phyloP scores from a whole-genome alignment of 768 basidiomycete species.

The Clavaria fumosa region DNA sequence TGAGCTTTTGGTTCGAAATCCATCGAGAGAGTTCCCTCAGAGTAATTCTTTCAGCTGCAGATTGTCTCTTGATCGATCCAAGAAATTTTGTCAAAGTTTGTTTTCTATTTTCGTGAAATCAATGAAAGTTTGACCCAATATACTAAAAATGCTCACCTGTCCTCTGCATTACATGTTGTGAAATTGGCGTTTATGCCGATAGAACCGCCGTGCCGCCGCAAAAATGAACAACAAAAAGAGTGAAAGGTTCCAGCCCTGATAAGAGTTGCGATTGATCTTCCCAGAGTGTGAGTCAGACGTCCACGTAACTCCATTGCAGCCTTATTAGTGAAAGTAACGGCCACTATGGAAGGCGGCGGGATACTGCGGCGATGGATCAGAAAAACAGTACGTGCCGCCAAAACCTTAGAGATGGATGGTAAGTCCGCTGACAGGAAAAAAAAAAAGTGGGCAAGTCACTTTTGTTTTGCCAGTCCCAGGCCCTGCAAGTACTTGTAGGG shows the following conservation, averaged over 20 bases:
- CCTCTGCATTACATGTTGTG: conserved; percentile 68
- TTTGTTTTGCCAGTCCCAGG: conserved; percentile 65
- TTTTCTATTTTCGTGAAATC: conserved; percentile 30
- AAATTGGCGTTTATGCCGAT: conserved; percentile 60
- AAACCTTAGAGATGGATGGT: conserved; percentile 24
- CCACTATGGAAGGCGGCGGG: conserved; percentile 46
- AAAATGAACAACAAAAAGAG: conserved; percentile 53
- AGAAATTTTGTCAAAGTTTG: conserved; percentile 46
- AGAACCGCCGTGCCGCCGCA: conserved; percentile 44
- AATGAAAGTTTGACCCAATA: too few relatives aligned
- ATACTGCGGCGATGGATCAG: conserved; percentile 39
- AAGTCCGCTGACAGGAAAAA: neutral
- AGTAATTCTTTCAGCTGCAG: conserved; percentile 30
- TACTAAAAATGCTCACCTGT: conserved; percentile 33
- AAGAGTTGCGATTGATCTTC: conserved; percentile 34
- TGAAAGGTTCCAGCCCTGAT: conserved; percentile 71
- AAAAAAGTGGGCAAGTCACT: conserved; percentile 15
- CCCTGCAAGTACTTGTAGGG: conserved; percentile 71
- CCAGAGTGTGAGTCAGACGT: conserved; percentile 52
- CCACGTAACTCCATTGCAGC: conserved; percentile 78
- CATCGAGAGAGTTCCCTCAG: conserved; percentile 49
- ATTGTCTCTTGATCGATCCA: conserved; percentile 35
- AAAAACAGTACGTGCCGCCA: conserved; percentile 55
- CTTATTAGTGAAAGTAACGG: conserved; percentile 83
- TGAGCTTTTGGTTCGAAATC: conserved; percentile 68